Base-by-base conservation (phyloP, 768 basidiomycete species). In the Butyriboletus loyo region DNA sequence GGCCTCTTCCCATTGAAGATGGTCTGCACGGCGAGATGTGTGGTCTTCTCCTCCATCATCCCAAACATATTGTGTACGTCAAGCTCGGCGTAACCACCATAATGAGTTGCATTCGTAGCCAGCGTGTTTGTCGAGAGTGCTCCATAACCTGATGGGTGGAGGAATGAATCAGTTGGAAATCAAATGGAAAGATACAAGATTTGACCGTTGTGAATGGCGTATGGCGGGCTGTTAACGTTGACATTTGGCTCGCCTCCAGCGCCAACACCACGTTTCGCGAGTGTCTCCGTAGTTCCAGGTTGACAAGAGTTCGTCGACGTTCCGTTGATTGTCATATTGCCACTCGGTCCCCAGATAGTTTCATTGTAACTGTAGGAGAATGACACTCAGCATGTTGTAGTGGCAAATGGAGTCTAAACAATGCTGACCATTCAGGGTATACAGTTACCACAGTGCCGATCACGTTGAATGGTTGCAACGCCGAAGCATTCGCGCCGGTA, bases 41-140 rank as follows among this genome's bases (percentile, higher is more conserved):
- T 86, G 1, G 86, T 72, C 56, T 79, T 79, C 57, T 83, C 85
- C 63, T 87, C 84, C 83, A 87, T 84, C 61, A 82, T 64, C 17
- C 87, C 86, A 75, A 80, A 89, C 50, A 88, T 55, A 64, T 85
- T 89, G 66, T 89, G 87, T 15, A 78, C 76, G 56, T 89, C 85
- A 30, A 86, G 72, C 57, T 89, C 86, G 11, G 73, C 75, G 50
- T 77, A 74, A 1, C 87, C 88, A 41, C 76, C 75, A 7, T 73
- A 72, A 65, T 89, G 85, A 1, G 86, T 85, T 0, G 86, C 86
- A 56, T 89, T 89, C 3, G 85, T 86, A 3, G 85, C 83, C 19
- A 89, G 56, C 1, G 86, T 78, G 54, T 79, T 76, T 7, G 68
- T 47, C 1, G 76, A 80, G n/a, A 90, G 71, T 1, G 72, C 69